Evolutionary conservation across 495 filamentous ascomycete genomes (phyloP), one percentile per base, ranked within the genome.

Genomic region (Cercophora scortea): DNA sequence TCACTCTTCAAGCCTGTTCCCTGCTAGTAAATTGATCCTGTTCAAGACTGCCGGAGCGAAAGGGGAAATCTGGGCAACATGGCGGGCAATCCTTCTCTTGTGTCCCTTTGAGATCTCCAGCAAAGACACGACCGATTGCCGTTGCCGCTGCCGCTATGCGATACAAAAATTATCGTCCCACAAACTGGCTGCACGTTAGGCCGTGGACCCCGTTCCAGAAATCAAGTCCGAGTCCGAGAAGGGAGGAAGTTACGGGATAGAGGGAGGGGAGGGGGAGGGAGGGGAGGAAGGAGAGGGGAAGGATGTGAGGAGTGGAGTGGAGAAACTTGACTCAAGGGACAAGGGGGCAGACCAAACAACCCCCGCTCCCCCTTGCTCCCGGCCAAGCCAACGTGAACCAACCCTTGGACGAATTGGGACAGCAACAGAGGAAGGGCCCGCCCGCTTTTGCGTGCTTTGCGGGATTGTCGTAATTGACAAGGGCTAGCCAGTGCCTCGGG

Each of bases 401-500:
- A 36, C n/a, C 13, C 47, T 39, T 33, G 17, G 47, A 10, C 19
- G 36, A 15, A 45, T 45, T 45, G 39, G 36, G 10, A 42, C 15
- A 33, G 39, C 15, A 34, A 39, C 19, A 38, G 39, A 19, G 25
- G 45, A 49, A 49, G 12, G 48, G 41, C 34, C 35, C 57, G 51
- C 47, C 19, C 38, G 52, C 41, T 57, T 63, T 60, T 56, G 52
- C 58, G 55, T 56, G 61, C 55, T 57, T 46, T 43, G 52, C 54
- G 61, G 59, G 50, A 61, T 57, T 51, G 47, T 56, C 56, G 56
- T 44, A 50, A 59, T 54, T 38, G 60, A 67, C 64, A 47, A 35
- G 64, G 63, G 59, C 49, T 62, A 59, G 64, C 66, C 66, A 59
- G 52, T 47, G 41, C 60, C 52, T 62, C 64, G 66, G 63, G 63